phyloP scores from a whole-genome alignment of 805 yeast species.

The Ogataea nakhonphanomensis region DNA sequence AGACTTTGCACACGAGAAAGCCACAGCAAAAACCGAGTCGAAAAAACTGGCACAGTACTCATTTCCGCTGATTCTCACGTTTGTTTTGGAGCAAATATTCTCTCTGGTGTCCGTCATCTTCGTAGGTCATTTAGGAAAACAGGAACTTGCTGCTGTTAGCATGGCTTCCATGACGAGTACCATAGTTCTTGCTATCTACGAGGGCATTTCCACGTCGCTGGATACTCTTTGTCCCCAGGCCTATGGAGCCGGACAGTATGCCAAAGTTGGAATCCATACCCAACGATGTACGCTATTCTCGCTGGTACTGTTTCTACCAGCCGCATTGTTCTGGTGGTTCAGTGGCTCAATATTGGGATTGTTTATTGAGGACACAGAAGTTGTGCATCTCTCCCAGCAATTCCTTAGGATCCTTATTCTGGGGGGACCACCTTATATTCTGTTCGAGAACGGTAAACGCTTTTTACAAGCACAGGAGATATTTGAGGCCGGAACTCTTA shows the following conservation, averaged over 20 bases:
- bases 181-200: constrained; percentile 67
- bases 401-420: constrained; percentile 54
- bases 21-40: constrained; percentile 29
- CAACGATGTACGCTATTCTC: constrained; percentile 66
- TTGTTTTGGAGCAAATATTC: constrained; percentile 54
- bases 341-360: constrained; percentile 45
- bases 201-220: constrained; percentile 71
- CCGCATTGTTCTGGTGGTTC: constrained; percentile 60
- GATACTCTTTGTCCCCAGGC: constrained; percentile 82
- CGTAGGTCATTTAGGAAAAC: constrained; percentile 72
- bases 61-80: constrained; percentile 60
- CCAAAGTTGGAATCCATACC: constrained; percentile 63
- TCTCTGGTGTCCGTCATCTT: constrained; percentile 74
- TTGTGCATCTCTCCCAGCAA: constrained; percentile 50
- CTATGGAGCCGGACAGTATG: constrained; percentile 62
- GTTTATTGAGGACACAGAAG: constrained; percentile 43
- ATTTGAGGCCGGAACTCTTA: constrained; percentile 74
- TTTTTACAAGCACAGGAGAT: constrained; percentile 76
- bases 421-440: constrained; percentile 73
- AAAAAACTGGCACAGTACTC: constrained; percentile 40
- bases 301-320: constrained; percentile 54
- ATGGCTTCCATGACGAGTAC: constrained; percentile 78
- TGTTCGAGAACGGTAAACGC: constrained; percentile 69
- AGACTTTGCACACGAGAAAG: constrained; percentile 31
- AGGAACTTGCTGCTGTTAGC: constrained; percentile 73